These are phyloP conservation scores for Aspergillus thermomutatus DNA, from an alignment of 2,329 filamentous ascomycete genomes.

Conservation along the genomic window DNA sequence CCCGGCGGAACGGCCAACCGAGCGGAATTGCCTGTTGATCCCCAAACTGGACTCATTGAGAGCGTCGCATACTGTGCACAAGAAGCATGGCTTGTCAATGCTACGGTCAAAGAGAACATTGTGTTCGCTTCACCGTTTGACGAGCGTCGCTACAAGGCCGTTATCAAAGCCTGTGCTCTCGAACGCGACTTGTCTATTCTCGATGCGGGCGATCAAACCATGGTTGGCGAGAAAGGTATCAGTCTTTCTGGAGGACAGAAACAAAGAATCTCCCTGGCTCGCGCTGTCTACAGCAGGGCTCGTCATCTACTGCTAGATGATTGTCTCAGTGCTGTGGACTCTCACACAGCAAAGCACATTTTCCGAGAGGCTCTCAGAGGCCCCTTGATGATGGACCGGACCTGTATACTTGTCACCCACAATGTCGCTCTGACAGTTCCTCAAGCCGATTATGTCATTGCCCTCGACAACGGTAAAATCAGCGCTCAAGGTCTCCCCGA, in stretches of 20 bases:
- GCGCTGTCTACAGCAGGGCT: slow-evolving; percentile 93
- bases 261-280: slow-evolving; percentile 93
- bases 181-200: slow-evolving; percentile 90
- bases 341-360: slow-evolving; percentile 97
- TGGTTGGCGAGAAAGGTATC: slow-evolving; percentile 96
- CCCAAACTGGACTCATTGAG: slow-evolving; percentile 81
- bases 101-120: slow-evolving; percentile 93
- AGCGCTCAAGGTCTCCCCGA: slow-evolving; percentile 70
- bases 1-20: slow-evolving; percentile 76
- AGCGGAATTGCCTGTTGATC: slow-evolving; percentile 77
- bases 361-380: slow-evolving; percentile 90
- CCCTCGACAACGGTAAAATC: slow-evolving; percentile 83
- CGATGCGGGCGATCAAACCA: slow-evolving; percentile 84
- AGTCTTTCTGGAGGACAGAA: slow-evolving; percentile 96
- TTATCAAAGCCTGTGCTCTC: slow-evolving; percentile 85
- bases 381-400: slow-evolving; percentile 80
- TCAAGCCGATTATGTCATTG: slow-evolving; percentile 73
- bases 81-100: slow-evolving; percentile 95
- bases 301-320: slow-evolving; percentile 89
- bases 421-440: slow-evolving; percentile 87
- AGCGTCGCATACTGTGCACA: slow-evolving; percentile 96
- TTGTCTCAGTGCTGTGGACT: slow-evolving; percentile 93
- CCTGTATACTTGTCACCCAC: slow-evolving; percentile 93
- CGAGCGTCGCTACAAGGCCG: slow-evolving; percentile 77
- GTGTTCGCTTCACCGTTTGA: slow-evolving; percentile 80